Evolutionary conservation across 2,329 filamentous ascomycete genomes (phyloP).

Genomic region (Aureobasidium sp.): DNA sequence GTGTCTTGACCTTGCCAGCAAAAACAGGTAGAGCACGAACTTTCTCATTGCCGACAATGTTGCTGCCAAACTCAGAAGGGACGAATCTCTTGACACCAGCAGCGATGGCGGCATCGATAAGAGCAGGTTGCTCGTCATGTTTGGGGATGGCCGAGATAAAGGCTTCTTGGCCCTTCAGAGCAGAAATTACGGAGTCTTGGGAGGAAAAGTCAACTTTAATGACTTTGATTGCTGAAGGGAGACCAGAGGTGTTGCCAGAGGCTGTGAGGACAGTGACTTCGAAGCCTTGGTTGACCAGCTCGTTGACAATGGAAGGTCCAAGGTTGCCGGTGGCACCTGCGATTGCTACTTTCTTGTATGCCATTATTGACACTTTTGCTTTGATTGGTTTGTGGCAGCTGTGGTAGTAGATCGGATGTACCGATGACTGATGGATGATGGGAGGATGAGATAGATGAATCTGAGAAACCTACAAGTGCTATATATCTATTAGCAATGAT

Average conservation of each 20-base stretch:
- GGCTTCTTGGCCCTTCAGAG: constrained; percentile 32
- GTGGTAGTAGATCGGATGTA: neutral
- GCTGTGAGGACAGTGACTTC: constrained; percentile 29
- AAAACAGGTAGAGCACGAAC: constrained; percentile 31
- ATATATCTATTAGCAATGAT: neutral
- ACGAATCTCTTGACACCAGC: constrained; percentile 36
- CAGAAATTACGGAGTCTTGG: constrained; percentile 25
- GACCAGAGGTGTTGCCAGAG: constrained; percentile 21
- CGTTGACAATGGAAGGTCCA: constrained; percentile 34
- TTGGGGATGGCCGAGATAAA: constrained; percentile 31
- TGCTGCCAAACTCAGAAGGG: constrained; percentile 36
- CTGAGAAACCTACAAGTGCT: neutral
- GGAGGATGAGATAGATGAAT: neutral
- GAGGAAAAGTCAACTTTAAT: constrained; percentile 28
- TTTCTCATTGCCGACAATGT: constrained; percentile 28
- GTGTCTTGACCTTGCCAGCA: constrained; percentile 29
- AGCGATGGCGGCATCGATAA: constrained; percentile 35
- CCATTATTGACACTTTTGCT: too few species aligned
- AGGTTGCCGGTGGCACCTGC: constrained; percentile 33
- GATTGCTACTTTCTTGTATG: constrained; percentile 3
- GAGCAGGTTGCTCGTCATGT: constrained; percentile 22
- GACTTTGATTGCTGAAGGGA: constrained; percentile 25
- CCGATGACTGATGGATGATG: neutral
- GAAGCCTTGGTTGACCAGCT: constrained; percentile 33
- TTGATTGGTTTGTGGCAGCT: too few species aligned